Evolutionary conservation across 805 yeast genomes (phyloP).

Genomic region (Sugiyamaella qingdaonensis): DNA sequence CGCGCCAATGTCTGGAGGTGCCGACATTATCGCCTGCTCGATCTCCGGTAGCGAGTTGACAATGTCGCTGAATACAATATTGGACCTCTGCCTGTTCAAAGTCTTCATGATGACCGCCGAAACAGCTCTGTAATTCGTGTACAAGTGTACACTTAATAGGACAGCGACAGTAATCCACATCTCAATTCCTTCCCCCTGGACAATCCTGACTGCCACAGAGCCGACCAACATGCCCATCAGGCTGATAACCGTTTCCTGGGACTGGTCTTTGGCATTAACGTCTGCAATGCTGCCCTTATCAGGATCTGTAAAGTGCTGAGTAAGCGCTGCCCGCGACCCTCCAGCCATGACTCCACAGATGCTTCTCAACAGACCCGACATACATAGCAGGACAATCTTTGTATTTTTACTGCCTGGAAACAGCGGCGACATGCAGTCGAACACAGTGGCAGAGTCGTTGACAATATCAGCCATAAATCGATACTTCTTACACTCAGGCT

Average conservation of each 20-base stretch:
- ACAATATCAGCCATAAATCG: constrained; percentile 34
- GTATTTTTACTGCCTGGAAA: constrained; percentile 22
- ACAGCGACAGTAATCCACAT: constrained; percentile 28
- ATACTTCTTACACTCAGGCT: constrained; percentile 36
- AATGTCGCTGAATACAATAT: constrained; percentile 29
- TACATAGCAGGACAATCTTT: constrained; percentile 27
- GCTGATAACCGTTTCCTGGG: constrained; percentile 36
- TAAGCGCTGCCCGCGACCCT: constrained; percentile 36
- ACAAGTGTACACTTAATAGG: constrained; percentile 30
- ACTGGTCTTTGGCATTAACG: constrained; percentile 36
- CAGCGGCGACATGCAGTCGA: constrained; percentile 33
- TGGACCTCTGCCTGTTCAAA: constrained; percentile 34
- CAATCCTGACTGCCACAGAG: constrained; percentile 28
- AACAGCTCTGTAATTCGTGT: constrained; percentile 35
- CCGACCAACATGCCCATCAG: constrained; percentile 36
- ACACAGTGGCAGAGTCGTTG: constrained; percentile 32
- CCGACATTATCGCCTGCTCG: constrained; percentile 13
- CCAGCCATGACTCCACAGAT: constrained; percentile 37
- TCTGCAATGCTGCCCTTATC: constrained; percentile 33
- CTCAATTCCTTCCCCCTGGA: constrained; percentile 24
- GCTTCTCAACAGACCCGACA: constrained; percentile 32
- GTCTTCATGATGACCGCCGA: constrained; percentile 29
- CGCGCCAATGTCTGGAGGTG: background rate
- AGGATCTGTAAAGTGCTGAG: constrained; percentile 36
- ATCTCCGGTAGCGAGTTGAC: constrained; percentile 20